Conservation (phyloP, 148 eudicot genomes). For the Chenopodium quinoa region DNA sequence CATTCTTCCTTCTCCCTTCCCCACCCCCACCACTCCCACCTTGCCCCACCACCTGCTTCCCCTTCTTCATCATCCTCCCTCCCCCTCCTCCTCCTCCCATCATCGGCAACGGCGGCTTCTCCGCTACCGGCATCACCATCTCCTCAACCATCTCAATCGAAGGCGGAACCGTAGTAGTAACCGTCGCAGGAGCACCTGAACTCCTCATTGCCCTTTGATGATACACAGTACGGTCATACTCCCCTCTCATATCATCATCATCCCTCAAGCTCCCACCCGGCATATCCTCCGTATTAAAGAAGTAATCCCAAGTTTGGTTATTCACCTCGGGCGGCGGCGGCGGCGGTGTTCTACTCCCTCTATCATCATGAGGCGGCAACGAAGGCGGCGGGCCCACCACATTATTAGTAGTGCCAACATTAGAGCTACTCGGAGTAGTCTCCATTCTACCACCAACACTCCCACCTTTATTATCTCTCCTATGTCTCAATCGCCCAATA, state of each 20-base stretch:
- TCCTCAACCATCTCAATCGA: conserved; percentile 33
- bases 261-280: conserved; percentile 60
- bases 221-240: conserved; percentile 39
- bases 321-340: conserved; percentile 42
- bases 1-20: conserved; percentile 51
- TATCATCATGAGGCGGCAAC: conserved; percentile 22
- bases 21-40: conserved; percentile 43
- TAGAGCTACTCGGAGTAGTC: not conserved
- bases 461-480: conserved; percentile 6
- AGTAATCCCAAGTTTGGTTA: conserved; percentile 52
- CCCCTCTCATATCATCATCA: conserved; percentile 45
- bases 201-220: conserved; percentile 32
- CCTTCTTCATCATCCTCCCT: conserved; percentile 43
- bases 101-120: conserved; percentile 41
- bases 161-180: conserved; percentile 18
- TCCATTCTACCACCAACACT: conserved; percentile 32
- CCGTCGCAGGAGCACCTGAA: not conserved
- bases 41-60: conserved; percentile 35
- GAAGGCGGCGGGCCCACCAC: conserved; percentile 35
- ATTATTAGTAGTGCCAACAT: not conserved
- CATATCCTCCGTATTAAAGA: conserved; percentile 52
- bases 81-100: conserved; percentile 11
- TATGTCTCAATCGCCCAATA: conserved; percentile 10
- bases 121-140: conserved; percentile 22
- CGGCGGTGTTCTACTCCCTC: conserved; percentile 27